Conservation (phyloP, 768 basidiomycete genomes). For the Mycena rosella region DNA sequence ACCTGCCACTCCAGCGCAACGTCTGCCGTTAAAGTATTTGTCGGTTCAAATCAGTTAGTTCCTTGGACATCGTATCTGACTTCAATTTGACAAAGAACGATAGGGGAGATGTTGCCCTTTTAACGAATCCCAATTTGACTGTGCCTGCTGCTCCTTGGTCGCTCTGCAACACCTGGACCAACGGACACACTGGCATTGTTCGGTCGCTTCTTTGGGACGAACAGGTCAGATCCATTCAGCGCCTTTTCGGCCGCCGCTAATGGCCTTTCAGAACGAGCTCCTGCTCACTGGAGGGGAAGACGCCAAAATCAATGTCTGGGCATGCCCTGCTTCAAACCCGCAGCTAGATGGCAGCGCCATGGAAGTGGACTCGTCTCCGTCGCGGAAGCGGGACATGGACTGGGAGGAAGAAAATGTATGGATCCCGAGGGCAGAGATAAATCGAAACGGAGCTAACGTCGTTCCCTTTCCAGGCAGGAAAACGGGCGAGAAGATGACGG, state of each 20-base stretch:
- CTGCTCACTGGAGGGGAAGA: slow-evolving; percentile 68
- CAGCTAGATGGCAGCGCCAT: slow-evolving; percentile 36
- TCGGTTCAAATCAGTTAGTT: slow-evolving; percentile 81
- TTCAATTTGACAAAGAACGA: too few species aligned
- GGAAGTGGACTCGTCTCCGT: slow-evolving; percentile 43
- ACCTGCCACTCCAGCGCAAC: slow-evolving; percentile 57
- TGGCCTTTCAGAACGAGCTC: slow-evolving; percentile 48
- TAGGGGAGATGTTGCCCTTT: slow-evolving; percentile 71
- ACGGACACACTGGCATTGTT: slow-evolving; percentile 69
- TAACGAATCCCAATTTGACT: slow-evolving; percentile 59
- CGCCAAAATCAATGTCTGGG: slow-evolving; percentile 60
- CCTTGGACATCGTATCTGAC: too few species aligned
- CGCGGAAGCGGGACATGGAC: slow-evolving; percentile 41
- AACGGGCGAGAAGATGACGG: slow-evolving; percentile 20
- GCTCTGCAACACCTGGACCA: slow-evolving; percentile 65
- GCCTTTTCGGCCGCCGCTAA: background rate
- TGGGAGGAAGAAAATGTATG: slow-evolving; percentile 41
- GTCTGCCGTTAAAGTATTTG: slow-evolving; percentile 65
- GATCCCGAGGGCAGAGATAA: background rate
- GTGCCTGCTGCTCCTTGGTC: slow-evolving; percentile 59
- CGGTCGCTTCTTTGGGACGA: slow-evolving; percentile 70
- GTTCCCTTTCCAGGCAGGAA: slow-evolving; percentile 10
- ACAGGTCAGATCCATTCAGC: slow-evolving; percentile 47
- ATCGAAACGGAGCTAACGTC: background rate
- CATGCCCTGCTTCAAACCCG: slow-evolving; percentile 29